Evolutionary conservation across 768 basidiomycete species (phyloP).

Genomic region (Leucocoprinus leucothites): DNA sequence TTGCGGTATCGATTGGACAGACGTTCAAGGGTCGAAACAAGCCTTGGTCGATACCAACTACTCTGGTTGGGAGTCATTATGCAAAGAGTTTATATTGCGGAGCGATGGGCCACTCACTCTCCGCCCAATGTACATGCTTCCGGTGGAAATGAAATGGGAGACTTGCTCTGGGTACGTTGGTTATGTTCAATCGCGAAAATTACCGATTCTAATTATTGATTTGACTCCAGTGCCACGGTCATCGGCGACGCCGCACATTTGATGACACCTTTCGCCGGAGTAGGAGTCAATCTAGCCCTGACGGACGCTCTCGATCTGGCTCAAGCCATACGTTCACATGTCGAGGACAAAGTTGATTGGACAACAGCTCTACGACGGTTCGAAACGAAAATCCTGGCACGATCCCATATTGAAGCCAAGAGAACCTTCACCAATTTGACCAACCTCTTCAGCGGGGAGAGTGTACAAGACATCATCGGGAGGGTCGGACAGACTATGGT

Average conservation of each 20-base stretch:
- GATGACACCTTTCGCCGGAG: constrained; percentile 24
- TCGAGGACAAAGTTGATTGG: not conserved
- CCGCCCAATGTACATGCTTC: constrained; percentile 14
- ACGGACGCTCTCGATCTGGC: constrained; percentile 20
- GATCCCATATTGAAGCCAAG: not conserved
- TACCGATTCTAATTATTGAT: not conserved
- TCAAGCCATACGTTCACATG: constrained; percentile 2
- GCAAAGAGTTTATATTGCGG: not conserved
- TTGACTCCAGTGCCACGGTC: constrained; percentile 15
- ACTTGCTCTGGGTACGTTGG: constrained; percentile 4
- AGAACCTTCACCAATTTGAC: not conserved
- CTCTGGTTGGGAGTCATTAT: constrained; percentile 3
- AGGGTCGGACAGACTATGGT: not conserved
- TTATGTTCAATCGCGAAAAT: no score
- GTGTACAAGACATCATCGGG: not conserved
- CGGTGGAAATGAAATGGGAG: constrained; percentile 9
- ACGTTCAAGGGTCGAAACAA: not conserved
- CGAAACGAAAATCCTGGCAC: constrained; percentile 4
- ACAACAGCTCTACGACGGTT: not conserved
- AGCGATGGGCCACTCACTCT: constrained; percentile 10
- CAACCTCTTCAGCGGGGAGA: not conserved
- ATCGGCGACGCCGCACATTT: constrained; percentile 26
- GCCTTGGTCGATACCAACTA: not conserved
- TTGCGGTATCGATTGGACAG: constrained; percentile 12
- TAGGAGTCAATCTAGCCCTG: constrained; percentile 22